Evolutionary conservation across 306 rosid species (phyloP).

Genomic region (Trifolium subterraneum): DNA sequence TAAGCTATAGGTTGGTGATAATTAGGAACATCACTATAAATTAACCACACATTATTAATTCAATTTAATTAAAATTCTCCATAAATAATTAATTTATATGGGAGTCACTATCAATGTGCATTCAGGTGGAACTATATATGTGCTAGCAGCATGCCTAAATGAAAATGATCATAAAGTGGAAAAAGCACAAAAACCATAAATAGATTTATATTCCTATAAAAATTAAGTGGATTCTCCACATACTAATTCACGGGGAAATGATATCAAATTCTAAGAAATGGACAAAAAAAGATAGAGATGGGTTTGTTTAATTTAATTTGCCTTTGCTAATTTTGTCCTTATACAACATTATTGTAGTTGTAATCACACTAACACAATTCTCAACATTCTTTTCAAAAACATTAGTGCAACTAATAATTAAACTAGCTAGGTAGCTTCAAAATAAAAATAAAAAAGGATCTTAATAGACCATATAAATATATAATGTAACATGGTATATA

Average conservation of each 20-base stretch:
- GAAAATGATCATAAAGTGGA: constrained; percentile 42
- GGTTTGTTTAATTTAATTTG: constrained; percentile 1
- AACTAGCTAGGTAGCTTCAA: constrained; percentile 7
- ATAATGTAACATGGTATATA: not conserved
- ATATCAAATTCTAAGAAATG: constrained; percentile 35
- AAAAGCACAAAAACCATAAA: constrained; percentile 41
- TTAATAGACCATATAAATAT: not conserved
- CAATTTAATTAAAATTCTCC: constrained; percentile 12
- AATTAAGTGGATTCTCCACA: constrained; percentile 55
- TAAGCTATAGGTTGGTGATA: constrained; percentile 43
- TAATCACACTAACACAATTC: constrained; percentile 21
- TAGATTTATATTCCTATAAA: constrained; percentile 49
- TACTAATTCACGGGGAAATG: constrained; percentile 39
- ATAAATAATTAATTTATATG: constrained; percentile 17
- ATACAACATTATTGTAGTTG: constrained; percentile 9
- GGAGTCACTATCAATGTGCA: constrained; percentile 49
- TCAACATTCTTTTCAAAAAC: not conserved
- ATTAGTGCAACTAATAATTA: constrained; percentile 9
- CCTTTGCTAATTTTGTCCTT: constrained; percentile 38
- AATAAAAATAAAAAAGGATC: not conserved
- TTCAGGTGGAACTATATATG: constrained; percentile 44
- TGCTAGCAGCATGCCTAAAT: constrained; percentile 37
- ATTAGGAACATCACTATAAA: constrained; percentile 45
- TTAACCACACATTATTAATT: constrained; percentile 43
- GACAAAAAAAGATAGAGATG: constrained; percentile 35